A percentile compares a stretch with the other conserved stretches of the same genome.
Conservation (phyloP, 345 rosid genomes). For the Linum trigynum region DNA sequence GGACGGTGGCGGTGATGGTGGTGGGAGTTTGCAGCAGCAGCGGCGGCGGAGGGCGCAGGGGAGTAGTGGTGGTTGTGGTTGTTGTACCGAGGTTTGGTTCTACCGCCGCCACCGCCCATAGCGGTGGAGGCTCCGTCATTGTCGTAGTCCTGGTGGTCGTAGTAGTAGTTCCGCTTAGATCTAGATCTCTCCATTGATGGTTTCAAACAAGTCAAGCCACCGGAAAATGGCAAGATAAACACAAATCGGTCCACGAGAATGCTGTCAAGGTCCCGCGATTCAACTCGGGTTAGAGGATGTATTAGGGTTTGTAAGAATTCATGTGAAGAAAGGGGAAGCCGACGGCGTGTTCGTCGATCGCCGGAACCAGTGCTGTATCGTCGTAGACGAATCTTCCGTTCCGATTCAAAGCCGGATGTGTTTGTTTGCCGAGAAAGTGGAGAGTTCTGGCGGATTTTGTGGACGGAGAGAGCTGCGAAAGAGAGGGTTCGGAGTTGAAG, state of each 20-base stretch:
- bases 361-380: not conserved
- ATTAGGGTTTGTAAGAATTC: not conserved
- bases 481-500: not conserved
- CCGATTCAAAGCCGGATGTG: not conserved
- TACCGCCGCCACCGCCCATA: constrained; percentile 6
- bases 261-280: not conserved
- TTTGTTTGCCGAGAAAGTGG: not conserved
- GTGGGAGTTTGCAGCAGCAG: constrained; percentile 18
- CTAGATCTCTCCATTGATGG: constrained; percentile 80
- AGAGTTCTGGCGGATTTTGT: not conserved
- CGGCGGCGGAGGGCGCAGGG: constrained; percentile 33
- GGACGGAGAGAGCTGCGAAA: not conserved
- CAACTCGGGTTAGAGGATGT: not conserved
- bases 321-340: not conserved
- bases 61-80: constrained; percentile 30
- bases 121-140: constrained; percentile 33
- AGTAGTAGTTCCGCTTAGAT: constrained; percentile 88
- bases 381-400: not conserved
- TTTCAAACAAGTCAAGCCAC: not conserved
- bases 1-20: constrained; percentile 3
- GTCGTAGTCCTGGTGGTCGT: constrained; percentile 74
- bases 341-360: not conserved
- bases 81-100: constrained; percentile 73
- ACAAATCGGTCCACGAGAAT: not conserved
- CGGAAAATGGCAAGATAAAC: not conserved